Conservation (phyloP, 441 rosid genomes). For the Kokia cookei region DNA sequence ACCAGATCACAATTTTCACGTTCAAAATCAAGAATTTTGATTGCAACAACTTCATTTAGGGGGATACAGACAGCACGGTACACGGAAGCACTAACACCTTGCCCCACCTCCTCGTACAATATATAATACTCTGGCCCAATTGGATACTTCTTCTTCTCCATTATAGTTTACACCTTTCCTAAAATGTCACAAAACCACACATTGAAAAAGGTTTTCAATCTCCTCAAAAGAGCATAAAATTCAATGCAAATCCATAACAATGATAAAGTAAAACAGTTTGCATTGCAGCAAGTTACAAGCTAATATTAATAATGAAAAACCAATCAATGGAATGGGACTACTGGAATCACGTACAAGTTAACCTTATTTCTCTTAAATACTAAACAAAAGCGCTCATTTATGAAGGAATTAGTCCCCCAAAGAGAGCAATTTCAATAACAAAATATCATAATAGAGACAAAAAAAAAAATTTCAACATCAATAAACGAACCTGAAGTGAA, state of each 20-base stretch:
- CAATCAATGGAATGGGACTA: background rate
- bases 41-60: constrained; percentile 68
- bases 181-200: constrained; percentile 10
- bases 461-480: background rate
- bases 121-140: constrained; percentile 70
- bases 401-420: background rate
- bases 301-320: background rate
- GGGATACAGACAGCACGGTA: constrained; percentile 78
- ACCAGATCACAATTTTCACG: constrained; percentile 90
- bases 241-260: background rate
- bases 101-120: constrained; percentile 78
- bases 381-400: constrained; percentile 13
- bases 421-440: background rate
- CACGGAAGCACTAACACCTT: constrained; percentile 88
- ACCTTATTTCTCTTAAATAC: constrained; percentile 6
- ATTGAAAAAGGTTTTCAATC: background rate
- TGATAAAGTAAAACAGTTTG: background rate
- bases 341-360: background rate
- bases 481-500: constrained; percentile 1
- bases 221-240: background rate
- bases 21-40: constrained; percentile 95
- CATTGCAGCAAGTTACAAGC: background rate
- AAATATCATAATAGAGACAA: background rate
- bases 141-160: constrained; percentile 91
- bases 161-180: constrained; percentile 16